Conservation (phyloP, 1,139 yeast genomes). For the Hyphopichia wangnamkhiaoensis region DNA sequence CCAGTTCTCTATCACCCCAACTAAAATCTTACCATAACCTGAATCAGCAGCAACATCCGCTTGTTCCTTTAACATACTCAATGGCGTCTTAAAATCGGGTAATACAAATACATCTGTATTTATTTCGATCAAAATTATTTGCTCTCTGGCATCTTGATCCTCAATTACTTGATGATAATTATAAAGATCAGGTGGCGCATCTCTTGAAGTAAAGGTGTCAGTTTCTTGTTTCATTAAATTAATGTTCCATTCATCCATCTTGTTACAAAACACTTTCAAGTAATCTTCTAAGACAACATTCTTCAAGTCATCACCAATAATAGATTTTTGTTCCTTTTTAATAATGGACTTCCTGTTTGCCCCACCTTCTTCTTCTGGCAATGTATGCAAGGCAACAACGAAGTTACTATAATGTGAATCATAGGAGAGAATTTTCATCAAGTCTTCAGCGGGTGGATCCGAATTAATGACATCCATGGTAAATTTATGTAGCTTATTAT, state of each 20-base stretch:
- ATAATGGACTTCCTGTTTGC: conserved; percentile 47
- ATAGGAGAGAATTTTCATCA: conserved; percentile 67
- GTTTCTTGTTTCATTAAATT: conserved; percentile 68
- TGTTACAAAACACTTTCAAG: conserved; percentile 62
- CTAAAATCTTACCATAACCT: conserved; percentile 77
- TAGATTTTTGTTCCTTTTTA: conserved; percentile 43
- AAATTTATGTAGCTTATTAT: conserved; percentile 61
- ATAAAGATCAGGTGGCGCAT: conserved; percentile 67
- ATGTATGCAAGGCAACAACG: conserved; percentile 26
- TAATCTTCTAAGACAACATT: conserved; percentile 68
- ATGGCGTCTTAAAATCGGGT: conserved; percentile 50
- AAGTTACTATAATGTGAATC: conserved; percentile 64
- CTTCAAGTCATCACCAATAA: conserved; percentile 72
- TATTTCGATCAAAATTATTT: conserved; percentile 61
- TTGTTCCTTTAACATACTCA: conserved; percentile 84
- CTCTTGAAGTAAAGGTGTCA: conserved; percentile 59
- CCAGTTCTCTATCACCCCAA: conserved; percentile 82
- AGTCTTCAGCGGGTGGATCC: conserved; percentile 73
- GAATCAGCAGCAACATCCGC: conserved; percentile 91
- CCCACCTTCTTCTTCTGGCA: conserved; percentile 15
- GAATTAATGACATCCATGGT: conserved; percentile 62
- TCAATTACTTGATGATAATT: conserved; percentile 42
- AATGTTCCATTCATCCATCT: conserved; percentile 80
- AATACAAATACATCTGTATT: conserved; percentile 71
- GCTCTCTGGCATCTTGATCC: conserved; percentile 50